phyloP scores from a whole-genome alignment of 1,284 basidiomycete species.

The Taiwanofungus camphoratus region DNA sequence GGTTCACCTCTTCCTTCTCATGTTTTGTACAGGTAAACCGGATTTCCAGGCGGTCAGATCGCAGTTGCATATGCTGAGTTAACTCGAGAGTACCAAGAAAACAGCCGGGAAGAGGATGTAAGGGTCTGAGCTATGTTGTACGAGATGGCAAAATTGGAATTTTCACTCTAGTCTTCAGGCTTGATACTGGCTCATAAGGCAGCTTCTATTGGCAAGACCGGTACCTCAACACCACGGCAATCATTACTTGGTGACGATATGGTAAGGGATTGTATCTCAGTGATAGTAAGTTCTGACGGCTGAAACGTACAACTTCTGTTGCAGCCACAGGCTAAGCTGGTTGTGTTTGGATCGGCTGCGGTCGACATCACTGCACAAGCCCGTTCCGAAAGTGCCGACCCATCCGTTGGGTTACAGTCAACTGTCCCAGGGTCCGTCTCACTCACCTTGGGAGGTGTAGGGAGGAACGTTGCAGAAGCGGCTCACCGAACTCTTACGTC shows the following conservation, averaged over 20 bases:
- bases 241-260: too few species aligned
- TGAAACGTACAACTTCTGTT: not conserved
- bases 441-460: constrained; percentile 86
- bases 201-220: too few species aligned
- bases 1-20: constrained; percentile 20
- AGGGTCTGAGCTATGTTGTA: not conserved
- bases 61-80: constrained; percentile 75
- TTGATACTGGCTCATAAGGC: too few species aligned
- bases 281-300: too few species aligned
- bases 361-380: constrained; percentile 76
- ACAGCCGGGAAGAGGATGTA: not conserved
- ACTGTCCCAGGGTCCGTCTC: constrained; percentile 78
- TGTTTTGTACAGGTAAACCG: not conserved
- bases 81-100: constrained; percentile 13
- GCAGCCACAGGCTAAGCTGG: constrained; percentile 35
- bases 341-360: constrained; percentile 81
- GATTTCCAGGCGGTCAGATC: constrained; percentile 61
- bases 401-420: constrained; percentile 43
- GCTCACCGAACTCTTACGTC: constrained; percentile 57
- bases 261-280: too few species aligned
- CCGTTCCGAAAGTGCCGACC: constrained; percentile 24
- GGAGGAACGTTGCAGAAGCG: constrained; percentile 90
- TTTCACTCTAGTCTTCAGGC: too few species aligned
- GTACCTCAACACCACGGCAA: too few species aligned
- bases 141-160: too few species aligned